Evolutionary conservation across 1,284 basidiomycete species (phyloP), one percentile per base, ranked within the genome.

Genomic region (Pterulicium gracile): DNA sequence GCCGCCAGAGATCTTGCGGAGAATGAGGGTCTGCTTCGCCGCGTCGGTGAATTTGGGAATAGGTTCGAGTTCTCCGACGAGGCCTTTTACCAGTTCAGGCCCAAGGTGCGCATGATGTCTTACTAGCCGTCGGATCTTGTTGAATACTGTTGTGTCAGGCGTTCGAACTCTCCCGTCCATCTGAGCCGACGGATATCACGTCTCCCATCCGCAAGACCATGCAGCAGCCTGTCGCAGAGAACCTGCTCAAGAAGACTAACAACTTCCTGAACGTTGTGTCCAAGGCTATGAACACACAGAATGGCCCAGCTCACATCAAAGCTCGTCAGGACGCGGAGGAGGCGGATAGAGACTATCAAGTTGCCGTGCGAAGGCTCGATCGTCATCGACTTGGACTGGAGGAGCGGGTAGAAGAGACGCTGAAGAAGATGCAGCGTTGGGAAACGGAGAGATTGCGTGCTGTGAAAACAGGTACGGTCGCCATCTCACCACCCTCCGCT

Each of bases 371-470:
- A 43, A 78, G 77, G 53, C 74, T 91, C 32, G 90, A 93, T 57
- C 68, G 81, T 43, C 86, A 88, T 56, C 71, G 91, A 20, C 72
- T 93, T 19, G 79, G 74, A 3, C 73, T 94, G 45, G 91, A 94
- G 61, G 88, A 94, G 59, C 73, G 77, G 45, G 75, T 94, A 45
- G 90, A 94, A 58, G 84, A 88, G 45, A 80, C 77, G 1, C 66
- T 94, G 40, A 89, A 86, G 63, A 60, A 71, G 1, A 70, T 91
- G 55, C 89, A 94, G 62, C 74, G 73, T 51, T 91, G 88, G 88
- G 91, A 95, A 64, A 63, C 73, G 41, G 91, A 94, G 55, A 69
- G 91, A 41, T 67, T 94, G 55, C 67, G 79, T 22, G 86, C 88
- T 12, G 77, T 94, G 50, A 90, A 90, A 69, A 86, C 85, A 2